Evolutionary conservation across 2,329 filamentous ascomycete genomes (phyloP).

Genomic region (Monosporascus cannonballus): DNA sequence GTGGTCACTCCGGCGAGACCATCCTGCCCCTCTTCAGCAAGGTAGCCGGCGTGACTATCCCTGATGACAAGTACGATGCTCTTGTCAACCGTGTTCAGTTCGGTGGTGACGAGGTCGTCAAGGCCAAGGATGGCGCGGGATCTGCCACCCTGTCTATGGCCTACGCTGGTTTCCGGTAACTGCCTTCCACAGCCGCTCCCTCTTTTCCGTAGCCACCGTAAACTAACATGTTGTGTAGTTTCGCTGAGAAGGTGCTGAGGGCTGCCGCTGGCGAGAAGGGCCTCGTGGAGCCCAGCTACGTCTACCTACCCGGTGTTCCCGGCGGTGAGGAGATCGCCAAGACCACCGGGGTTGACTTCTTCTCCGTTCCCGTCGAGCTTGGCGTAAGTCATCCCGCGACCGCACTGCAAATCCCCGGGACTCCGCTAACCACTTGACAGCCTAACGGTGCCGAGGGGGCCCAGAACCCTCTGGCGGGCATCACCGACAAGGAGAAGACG

Average conservation of each 20-base stretch:
- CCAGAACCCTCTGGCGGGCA: constrained; percentile 67
- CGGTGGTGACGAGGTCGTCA: constrained; percentile 93
- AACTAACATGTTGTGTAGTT: constrained; percentile 44
- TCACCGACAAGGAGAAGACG: constrained; percentile 83
- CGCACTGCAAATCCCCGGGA: constrained; percentile 3
- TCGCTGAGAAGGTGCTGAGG: constrained; percentile 90
- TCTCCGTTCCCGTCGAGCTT: constrained; percentile 93
- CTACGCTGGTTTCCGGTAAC: constrained; percentile 85
- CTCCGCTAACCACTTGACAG: constrained; percentile 37
- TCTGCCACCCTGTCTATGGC: constrained; percentile 93
- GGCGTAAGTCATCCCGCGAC: constrained; percentile 60
- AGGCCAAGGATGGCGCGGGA: constrained; percentile 87
- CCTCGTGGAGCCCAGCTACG: constrained; percentile 88
- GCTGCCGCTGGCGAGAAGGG: constrained; percentile 85
- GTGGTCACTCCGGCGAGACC: constrained; percentile 95
- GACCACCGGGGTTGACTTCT: constrained; percentile 82
- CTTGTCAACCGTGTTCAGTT: constrained; percentile 96
- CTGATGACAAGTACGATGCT: constrained; percentile 82
- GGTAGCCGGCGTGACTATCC: constrained; percentile 73
- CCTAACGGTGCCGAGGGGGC: constrained; percentile 81
- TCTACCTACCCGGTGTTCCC: constrained; percentile 86
- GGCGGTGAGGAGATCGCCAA: constrained; percentile 83
- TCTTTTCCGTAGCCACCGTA: not conserved
- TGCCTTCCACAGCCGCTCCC: constrained; percentile 1
- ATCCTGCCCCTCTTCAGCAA: constrained; percentile 98